Percentiles rank a stretch among this genome's conserved stretches.
phyloP scores from a whole-genome alignment of 148 eudicot genomes.

The Chenopodium suecicum region DNA sequence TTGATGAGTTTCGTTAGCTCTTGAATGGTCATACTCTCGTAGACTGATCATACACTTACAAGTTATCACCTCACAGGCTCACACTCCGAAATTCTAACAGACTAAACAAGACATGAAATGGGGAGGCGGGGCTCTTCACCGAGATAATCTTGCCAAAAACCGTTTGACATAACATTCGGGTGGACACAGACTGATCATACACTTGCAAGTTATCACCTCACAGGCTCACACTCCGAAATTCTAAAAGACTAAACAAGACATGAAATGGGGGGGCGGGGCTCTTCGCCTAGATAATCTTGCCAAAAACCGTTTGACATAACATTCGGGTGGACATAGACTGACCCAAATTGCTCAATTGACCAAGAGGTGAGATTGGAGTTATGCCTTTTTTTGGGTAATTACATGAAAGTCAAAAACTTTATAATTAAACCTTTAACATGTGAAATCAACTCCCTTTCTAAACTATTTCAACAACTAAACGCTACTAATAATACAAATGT shows the following conservation, averaged over 20 bases:
- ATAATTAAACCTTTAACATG: neutral
- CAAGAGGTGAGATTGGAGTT: neutral
- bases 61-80: neutral
- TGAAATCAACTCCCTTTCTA: neutral
- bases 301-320: neutral
- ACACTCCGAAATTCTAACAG: neutral
- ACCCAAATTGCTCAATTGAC: neutral
- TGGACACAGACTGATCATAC: neutral
- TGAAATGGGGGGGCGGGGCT: neutral
- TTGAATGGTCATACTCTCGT: neutral
- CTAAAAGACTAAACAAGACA: neutral
- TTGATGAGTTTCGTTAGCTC: neutral
- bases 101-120: neutral
- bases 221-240: neutral
- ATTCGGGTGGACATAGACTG: neutral
- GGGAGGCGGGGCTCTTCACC: neutral
- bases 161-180: neutral
- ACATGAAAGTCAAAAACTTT: neutral
- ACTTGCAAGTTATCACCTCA: neutral
- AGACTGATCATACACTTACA: neutral
- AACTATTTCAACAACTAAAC: too few species aligned
- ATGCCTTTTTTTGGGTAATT: neutral
- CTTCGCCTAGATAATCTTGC: neutral
- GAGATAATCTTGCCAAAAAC: neutral
- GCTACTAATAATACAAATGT: too few species aligned